Evolutionary conservation across 768 basidiomycete genomes (phyloP), one percentile per base, ranked within the genome.

Genomic region (Suillus subaureus): DNA sequence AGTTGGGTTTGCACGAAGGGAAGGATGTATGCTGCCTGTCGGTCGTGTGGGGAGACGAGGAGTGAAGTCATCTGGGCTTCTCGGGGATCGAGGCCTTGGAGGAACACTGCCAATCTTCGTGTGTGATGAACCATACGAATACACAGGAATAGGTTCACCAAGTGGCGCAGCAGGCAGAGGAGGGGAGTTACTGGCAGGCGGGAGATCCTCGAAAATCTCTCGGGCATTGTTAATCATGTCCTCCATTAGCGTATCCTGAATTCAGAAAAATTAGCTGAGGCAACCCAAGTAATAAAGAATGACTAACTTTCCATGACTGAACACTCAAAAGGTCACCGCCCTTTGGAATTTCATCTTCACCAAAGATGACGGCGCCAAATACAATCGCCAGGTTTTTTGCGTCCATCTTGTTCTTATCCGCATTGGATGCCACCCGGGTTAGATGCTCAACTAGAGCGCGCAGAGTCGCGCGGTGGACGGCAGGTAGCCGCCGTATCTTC

Each of bases 391-490:
- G 80, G 73, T 97, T 97, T 81, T 90, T 94, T 4, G 89, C 82
- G 71, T 95, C 96, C 96, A 97, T 97, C 78, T 96, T 97, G 74
- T 96, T 97, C 73, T 85, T 88, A 33, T 89, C 87, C 26, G 83
- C 82, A 42, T 82, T 81, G 6, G 87, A 79, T 3, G 87, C 85
- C 16, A 97, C 88, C 16, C 89, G 84, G 3, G 89, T 81, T 21
- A 97, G 85, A 75, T 97, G 96, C 68, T 96, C 95, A 23, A 96
- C 76, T 33, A 96, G 73, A 11, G 89, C 86, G 69, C 87, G 91
- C 66, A 97, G 83, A 0, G 93, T 93, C 7, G 91, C 90, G 70
- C 94, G 92, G 71, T 97, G 96, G 45, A 97, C 87, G 3, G 86
- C 77, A 1, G 94, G 93, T 49, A 97, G 76, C 61, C 95, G 82